These are phyloP conservation scores for Talaromyces sp. DNA, from an alignment of 2,329 filamentous ascomycete genomes.

Conservation along the genomic window DNA sequence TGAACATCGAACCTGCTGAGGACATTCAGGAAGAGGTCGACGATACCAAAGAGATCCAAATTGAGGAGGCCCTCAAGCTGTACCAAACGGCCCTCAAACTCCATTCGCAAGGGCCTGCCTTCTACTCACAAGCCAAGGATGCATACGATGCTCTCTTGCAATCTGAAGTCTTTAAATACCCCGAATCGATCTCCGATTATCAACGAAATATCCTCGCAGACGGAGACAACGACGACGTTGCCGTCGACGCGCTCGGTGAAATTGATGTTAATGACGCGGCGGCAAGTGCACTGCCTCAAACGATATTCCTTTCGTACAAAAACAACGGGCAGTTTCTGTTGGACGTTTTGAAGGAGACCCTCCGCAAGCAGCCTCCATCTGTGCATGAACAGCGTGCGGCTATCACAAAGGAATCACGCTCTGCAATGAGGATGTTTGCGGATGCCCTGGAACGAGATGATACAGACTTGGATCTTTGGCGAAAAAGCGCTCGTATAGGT, in stretches of 20 bases:
- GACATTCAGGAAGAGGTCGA: slow-evolving; percentile 88
- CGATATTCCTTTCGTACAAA: slow-evolving; percentile 90
- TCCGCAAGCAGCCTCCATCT: slow-evolving; percentile 24
- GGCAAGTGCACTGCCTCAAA: slow-evolving; percentile 79
- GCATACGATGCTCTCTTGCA: slow-evolving; percentile 83
- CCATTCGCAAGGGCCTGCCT: slow-evolving; percentile 78
- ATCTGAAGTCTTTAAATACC: slow-evolving; percentile 91
- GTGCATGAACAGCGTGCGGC: slow-evolving; percentile 22
- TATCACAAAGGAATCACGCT: slow-evolving; percentile 36
- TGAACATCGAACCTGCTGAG: slow-evolving; percentile 93
- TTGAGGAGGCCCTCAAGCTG: slow-evolving; percentile 92
- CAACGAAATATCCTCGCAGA: slow-evolving; percentile 62
- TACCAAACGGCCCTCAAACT: slow-evolving; percentile 89
- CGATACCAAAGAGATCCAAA: slow-evolving; percentile 92
- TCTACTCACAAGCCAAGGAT: slow-evolving; percentile 70
- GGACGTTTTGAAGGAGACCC: slow-evolving; percentile 63
- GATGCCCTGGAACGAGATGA: slow-evolving; percentile 64
- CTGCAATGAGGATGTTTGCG: slow-evolving; percentile 54
- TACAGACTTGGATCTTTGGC: slow-evolving; percentile 62
- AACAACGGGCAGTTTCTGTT: slow-evolving; percentile 90
- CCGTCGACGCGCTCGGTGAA: slow-evolving; percentile 39
- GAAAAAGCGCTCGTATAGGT: slow-evolving; percentile 57
- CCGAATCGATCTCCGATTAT: slow-evolving; percentile 82
- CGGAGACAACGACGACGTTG: slow-evolving; percentile 29
- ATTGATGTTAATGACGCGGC: slow-evolving; percentile 67